Conservation (phyloP, 2,329 filamentous ascomycete species). For the Neurospora sp. region DNA sequence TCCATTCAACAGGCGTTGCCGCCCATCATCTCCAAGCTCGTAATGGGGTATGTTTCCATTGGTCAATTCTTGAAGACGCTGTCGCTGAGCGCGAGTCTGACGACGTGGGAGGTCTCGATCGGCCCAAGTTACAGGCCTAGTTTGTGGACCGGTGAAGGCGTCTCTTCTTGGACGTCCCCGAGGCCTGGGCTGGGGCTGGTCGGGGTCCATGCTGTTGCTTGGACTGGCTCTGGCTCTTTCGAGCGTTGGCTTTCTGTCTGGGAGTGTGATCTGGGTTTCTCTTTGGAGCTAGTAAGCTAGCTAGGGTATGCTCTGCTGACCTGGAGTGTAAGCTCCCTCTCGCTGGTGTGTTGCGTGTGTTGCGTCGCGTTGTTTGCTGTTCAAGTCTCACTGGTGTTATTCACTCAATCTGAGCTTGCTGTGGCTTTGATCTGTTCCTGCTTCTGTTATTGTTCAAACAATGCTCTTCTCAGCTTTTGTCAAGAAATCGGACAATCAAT, state of each 20-base stretch:
- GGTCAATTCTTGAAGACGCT: neutral
- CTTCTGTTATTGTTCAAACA: neutral
- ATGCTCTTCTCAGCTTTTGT: neutral
- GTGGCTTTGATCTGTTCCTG: neutral
- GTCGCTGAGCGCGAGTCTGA: neutral
- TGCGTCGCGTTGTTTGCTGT: neutral
- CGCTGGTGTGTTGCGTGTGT: neutral
- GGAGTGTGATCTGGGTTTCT: neutral
- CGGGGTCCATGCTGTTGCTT: neutral
- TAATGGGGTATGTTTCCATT: neutral
- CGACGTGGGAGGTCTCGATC: neutral
- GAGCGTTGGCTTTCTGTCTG: neutral
- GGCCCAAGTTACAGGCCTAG: neutral
- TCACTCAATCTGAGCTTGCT: neutral
- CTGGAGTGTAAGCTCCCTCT: neutral
- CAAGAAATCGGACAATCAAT: neutral
- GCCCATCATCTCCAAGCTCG: neutral
- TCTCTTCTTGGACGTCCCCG: neutral
- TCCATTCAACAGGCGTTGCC: neutral
- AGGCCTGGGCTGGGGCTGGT: neutral
- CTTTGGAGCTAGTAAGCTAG: neutral
- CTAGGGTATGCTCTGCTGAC: neutral
- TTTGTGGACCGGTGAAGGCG: neutral
- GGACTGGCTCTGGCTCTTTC: neutral
- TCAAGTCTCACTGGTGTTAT: neutral